These are phyloP conservation scores for Claviceps cyperi DNA, from an alignment of 2,329 filamentous ascomycete genomes.

Conservation along the genomic window DNA sequence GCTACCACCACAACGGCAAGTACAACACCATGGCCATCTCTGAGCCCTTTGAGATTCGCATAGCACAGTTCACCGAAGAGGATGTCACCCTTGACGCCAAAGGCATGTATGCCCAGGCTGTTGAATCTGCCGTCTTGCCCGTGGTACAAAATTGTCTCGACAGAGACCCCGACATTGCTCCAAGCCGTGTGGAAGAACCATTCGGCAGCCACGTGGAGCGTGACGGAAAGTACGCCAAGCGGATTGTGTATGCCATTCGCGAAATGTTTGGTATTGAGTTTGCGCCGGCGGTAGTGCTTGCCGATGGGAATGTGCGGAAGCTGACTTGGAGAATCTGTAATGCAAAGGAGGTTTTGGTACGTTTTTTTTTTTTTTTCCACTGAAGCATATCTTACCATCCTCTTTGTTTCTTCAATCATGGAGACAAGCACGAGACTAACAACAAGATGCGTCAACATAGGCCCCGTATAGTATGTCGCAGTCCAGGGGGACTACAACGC, in stretches of 20 bases:
- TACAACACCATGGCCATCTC: constrained; percentile 93
- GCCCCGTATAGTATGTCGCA: constrained; percentile 59
- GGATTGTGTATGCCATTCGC: constrained; percentile 86
- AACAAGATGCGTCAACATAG: constrained; percentile 21
- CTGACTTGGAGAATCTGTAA: constrained; percentile 91
- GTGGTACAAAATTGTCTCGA: constrained; percentile 88
- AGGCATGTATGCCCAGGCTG: constrained; percentile 48
- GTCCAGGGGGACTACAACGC: constrained; percentile 48
- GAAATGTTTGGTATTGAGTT: constrained; percentile 98
- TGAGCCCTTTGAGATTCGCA: constrained; percentile 79
- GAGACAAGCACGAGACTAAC: not conserved
- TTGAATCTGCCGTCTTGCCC: constrained; percentile 66
- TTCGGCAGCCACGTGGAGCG: constrained; percentile 79
- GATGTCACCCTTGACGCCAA: constrained; percentile 48
- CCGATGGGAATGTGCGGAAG: constrained; percentile 81
- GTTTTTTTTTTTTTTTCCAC: constrained; percentile 18
- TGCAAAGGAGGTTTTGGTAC: constrained; percentile 84
- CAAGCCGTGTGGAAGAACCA: constrained; percentile 59
- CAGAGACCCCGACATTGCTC: constrained; percentile 79
- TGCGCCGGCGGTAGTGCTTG: constrained; percentile 78
- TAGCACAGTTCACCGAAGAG: constrained; percentile 65
- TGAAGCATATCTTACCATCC: not conserved
- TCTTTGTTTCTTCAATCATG: not conserved
- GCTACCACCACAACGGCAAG: constrained; percentile 86
- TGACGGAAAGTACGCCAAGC: constrained; percentile 74